Evolutionary conservation across 2,329 filamentous ascomycete species (phyloP), one percentile per base, ranked within the genome.

Genomic region (Juglanconis juglandina): DNA sequence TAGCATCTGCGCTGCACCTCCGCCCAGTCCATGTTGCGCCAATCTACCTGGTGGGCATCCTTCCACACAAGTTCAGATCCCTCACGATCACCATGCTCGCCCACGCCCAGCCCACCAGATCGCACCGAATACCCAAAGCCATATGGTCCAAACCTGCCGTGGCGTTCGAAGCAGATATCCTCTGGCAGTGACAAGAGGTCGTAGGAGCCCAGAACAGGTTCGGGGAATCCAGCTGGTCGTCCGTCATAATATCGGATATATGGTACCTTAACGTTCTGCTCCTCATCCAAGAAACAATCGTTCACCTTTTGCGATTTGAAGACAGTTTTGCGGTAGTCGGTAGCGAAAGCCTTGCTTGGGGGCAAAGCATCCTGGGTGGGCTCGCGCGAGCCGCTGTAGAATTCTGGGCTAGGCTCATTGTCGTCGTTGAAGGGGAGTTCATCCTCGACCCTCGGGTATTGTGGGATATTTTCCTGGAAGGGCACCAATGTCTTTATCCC

Each of bases 131-230:
- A 98, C 8, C 94, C 94, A 63, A 92, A 85, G 0, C 94, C 94
- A 67, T 99, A 99, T 0, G 94, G 90, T 0, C 91, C 93, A 35
- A 95, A 85, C 64, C 92, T 85, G 3, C 94, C 94, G 71, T 91
- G 96, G 2, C 95, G 84, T 67, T 99, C 95, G 70, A 96, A 97
- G 76, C 95, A 99, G 51, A 97, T 85, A 68, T 96, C 89, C 66
- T 96, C 86, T 17, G 89, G 85, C 41, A 98, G 77, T 0, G 87
- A 88, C 11, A 98, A 75, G 46, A 94, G 73, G 9, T 92, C 86
- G 68, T 96, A 93, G 0, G 92, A 96, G n/a, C 95, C 95, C 69
- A 94, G 84, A 2, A 91, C 85, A 61, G 92, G 85, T 53, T 95
- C 86, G 0, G 95, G 95, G 72, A 96, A 96, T 1, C 93, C 94